Percentiles rank a stretch among this genome's conserved stretches.
Evolutionary conservation across 1,284 basidiomycete species (phyloP).

Genomic region (Boletus smithii): DNA sequence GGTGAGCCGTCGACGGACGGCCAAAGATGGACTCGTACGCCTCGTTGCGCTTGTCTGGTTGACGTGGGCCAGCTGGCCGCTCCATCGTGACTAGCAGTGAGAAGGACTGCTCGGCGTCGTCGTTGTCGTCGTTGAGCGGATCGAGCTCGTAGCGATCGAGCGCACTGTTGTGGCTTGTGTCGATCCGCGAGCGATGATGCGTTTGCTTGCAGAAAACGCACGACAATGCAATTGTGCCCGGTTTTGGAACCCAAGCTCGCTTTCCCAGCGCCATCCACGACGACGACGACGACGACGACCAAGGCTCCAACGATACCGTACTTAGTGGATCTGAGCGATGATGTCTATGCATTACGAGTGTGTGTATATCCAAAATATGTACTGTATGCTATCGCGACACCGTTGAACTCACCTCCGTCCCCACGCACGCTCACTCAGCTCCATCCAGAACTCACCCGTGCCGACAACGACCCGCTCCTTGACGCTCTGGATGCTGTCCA

Average conservation of each 20-base stretch:
- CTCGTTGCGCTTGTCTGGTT: conserved; percentile 68
- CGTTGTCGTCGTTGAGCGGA: conserved; percentile 10
- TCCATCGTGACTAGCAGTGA: conserved; percentile 46
- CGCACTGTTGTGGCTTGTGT: conserved; percentile 8
- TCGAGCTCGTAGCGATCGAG: conserved; percentile 8
- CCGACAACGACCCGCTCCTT: conserved; percentile 70
- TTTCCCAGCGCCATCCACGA: conserved; percentile 7
- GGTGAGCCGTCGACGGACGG: conserved; percentile 59
- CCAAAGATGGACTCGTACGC: conserved; percentile 85
- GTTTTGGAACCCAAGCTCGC: conserved; percentile 28
- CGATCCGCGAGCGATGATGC: conserved; percentile 8
- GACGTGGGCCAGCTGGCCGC: conserved; percentile 64
- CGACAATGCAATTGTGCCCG: conserved; percentile 19
- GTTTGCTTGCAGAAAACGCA: conserved; percentile 13
- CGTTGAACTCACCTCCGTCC: conserved; percentile 19
- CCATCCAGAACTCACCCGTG: conserved; percentile 68
- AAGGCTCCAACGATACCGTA: too few species aligned
- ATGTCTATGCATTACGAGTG: too few species aligned
- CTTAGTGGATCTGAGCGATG: too few species aligned
- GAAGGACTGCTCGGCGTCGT: conserved; percentile 1
- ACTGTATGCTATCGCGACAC: too few species aligned
- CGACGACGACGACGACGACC: conserved; percentile 7
- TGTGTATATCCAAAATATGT: too few species aligned
- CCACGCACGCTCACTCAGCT: conserved; percentile 33
- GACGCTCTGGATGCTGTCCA: conserved; percentile 75